Evolutionary conservation across 257 asterid genomes (phyloP).

Genomic region (Jacaranda mimosifolia): DNA sequence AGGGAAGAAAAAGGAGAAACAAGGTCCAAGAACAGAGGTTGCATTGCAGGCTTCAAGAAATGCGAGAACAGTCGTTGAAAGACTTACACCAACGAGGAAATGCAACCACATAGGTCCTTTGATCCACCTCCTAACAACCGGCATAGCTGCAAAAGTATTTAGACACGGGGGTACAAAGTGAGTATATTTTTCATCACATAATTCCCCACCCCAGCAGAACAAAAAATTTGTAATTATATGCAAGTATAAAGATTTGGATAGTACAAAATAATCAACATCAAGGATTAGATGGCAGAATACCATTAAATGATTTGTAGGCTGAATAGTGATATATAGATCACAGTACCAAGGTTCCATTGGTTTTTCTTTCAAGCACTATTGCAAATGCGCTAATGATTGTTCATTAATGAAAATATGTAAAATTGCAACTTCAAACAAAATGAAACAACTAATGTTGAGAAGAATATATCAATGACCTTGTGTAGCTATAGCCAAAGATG

Average conservation of each 20-base stretch:
- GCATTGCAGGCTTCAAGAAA: constrained; percentile 12
- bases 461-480: constrained; percentile 7
- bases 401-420: neutral
- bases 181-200: constrained; percentile 1
- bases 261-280: neutral
- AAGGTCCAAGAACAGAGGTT: constrained; percentile 5
- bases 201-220: neutral
- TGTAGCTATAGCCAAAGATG: constrained; percentile 3
- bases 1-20: neutral
- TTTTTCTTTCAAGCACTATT: constrained; percentile 9
- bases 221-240: neutral
- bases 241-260: neutral
- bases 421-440: constrained; percentile 6
- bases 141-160: constrained; percentile 72
- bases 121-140: constrained; percentile 73
- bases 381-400: neutral
- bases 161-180: neutral
- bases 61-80: neutral
- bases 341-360: neutral
- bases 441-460: neutral
- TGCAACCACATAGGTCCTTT: constrained; percentile 96
- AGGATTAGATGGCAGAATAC: constrained; percentile 15
- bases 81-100: constrained; percentile 87
- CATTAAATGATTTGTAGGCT: neutral
- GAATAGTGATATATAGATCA: neutral